Evolutionary conservation across 2,329 filamentous ascomycete genomes (phyloP).

Genomic region (Trichophyton schoenleinii): DNA sequence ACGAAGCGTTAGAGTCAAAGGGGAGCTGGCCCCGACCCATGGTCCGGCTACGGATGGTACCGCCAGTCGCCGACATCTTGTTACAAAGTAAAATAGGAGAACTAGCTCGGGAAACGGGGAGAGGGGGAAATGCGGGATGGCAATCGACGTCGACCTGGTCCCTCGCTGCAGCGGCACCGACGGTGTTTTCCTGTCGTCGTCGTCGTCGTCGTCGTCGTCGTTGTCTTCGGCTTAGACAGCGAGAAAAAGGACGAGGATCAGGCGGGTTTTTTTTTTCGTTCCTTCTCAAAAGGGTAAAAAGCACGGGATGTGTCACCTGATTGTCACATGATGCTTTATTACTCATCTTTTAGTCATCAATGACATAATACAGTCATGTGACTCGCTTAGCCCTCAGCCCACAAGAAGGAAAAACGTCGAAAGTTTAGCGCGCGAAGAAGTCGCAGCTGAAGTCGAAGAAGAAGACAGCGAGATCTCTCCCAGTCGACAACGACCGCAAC

Average conservation of each 20-base stretch:
- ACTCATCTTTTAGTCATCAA: background rate
- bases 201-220: too few relatives aligned
- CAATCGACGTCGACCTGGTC: too few relatives aligned
- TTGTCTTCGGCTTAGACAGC: background rate
- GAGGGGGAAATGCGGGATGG: background rate
- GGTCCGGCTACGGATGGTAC: slow-evolving; percentile 43
- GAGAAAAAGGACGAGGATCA: background rate
- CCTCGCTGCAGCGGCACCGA: too few relatives aligned
- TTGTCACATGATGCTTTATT: background rate
- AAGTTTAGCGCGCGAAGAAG: background rate
- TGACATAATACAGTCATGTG: background rate
- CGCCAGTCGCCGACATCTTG: slow-evolving; percentile 45
- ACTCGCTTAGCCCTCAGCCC: slow-evolving; percentile 7
- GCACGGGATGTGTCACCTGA: background rate
- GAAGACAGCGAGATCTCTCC: slow-evolving; percentile 1
- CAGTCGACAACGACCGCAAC: slow-evolving; percentile 2
- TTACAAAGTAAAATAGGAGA: slow-evolving; percentile 7
- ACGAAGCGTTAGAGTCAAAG: slow-evolving; percentile 42
- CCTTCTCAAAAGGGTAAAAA: background rate
- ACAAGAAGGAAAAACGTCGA: slow-evolving; percentile 5
- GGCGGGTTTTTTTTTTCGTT: background rate
- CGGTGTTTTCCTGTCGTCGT: too few relatives aligned
- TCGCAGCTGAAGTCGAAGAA: background rate
- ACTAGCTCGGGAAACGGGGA: background rate
- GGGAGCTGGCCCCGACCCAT: slow-evolving; percentile 44